Evolutionary conservation across 1,139 yeast genomes (phyloP).

Genomic region (Yamadazyma trypodendri): DNA sequence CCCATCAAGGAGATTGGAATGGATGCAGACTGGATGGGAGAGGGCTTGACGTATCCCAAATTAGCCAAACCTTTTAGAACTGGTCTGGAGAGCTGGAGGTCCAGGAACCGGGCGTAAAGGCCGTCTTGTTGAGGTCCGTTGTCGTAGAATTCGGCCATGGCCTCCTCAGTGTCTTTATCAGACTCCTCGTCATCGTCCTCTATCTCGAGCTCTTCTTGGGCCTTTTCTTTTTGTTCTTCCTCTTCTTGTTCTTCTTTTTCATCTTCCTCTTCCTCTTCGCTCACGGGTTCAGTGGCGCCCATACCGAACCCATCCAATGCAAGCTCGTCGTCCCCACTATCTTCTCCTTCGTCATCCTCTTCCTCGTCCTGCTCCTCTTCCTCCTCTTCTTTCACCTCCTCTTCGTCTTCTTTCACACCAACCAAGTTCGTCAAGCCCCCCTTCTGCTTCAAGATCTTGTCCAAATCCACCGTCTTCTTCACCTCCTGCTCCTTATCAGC

Average conservation of each 20-base stretch:
- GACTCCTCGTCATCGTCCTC: slow-evolving; percentile 24
- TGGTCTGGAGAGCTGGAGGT: slow-evolving; percentile 84
- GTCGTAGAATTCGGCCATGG: slow-evolving; percentile 67
- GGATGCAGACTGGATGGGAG: slow-evolving; percentile 91
- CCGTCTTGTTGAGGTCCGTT: slow-evolving; percentile 33
- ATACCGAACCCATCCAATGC: slow-evolving; percentile 76
- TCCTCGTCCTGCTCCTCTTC: slow-evolving; percentile 31
- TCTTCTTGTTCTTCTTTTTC: slow-evolving; percentile 22
- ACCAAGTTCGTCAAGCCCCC: slow-evolving; percentile 68
- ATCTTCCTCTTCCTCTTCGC: slow-evolving; percentile 25
- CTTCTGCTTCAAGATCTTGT: slow-evolving; percentile 76
- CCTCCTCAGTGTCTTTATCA: slow-evolving; percentile 69
- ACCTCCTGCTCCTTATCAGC: slow-evolving; percentile 32
- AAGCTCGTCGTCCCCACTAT: slow-evolving; percentile 44
- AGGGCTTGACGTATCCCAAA: slow-evolving; percentile 80
- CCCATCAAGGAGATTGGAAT: slow-evolving; percentile 93
- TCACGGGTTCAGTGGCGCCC: slow-evolving; percentile 44
- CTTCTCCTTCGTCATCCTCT: slow-evolving; percentile 27
- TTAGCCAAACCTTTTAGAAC: slow-evolving; percentile 77
- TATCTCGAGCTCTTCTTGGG: slow-evolving; percentile 22
- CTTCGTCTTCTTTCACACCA: slow-evolving; percentile 31
- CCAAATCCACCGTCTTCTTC: slow-evolving; percentile 76
- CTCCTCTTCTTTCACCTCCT: slow-evolving; percentile 32
- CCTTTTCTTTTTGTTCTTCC: slow-evolving; percentile 23
- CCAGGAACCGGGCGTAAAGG: slow-evolving; percentile 70